Base-by-base conservation (phyloP, 1,284 basidiomycete genomes). In the Puccinia novopanici region DNA sequence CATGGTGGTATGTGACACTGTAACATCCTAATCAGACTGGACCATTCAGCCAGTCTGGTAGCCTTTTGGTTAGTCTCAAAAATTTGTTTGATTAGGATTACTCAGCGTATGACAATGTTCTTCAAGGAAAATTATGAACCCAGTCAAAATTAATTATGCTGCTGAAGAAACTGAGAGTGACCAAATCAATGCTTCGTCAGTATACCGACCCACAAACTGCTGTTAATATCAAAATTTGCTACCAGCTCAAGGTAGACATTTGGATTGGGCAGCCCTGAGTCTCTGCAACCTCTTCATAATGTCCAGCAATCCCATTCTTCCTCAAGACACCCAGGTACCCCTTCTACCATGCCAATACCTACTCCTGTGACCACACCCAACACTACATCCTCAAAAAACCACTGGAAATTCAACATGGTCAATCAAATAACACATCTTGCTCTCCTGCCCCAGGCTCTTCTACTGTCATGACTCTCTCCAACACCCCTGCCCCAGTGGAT, bases 401-500 rank as follows among this genome's bases (percentile, higher is more conserved):
- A 24, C 45, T 50, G 0, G 59, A 17, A 1, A 61, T 54, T 22
- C 50, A 45, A 2, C 24, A 75, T 65, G 50, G 37, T 6, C 42
- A n/a, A 22, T 30, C 54, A n/a, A 73, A 42, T 27, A 52, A 30
- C 61, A 57, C 57, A 57, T 75, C 74, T n/a, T 48, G 27, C 40
- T 75, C 74, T 50, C 57, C 74, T 24, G 74, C 74, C 45, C 74
- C 57, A 5, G 59, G 57, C 3, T 63, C 59, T 52, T 63, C 57
- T 50, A 52, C 76, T 34, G 50, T 63, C 10, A 65, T 54, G 22
- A 67, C 72, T 19, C 57, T 59, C 22, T 37, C 40, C 19, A 45
- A 67, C 63, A 67, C 42, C 22, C 63, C 63, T 27, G 48, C 55
- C 30, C 55, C 34, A 30, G 75, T 77, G 12, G 84, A 84, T 59